Conservation (phyloP, 1,139 yeast genomes). For the Diutina rugosa region DNA sequence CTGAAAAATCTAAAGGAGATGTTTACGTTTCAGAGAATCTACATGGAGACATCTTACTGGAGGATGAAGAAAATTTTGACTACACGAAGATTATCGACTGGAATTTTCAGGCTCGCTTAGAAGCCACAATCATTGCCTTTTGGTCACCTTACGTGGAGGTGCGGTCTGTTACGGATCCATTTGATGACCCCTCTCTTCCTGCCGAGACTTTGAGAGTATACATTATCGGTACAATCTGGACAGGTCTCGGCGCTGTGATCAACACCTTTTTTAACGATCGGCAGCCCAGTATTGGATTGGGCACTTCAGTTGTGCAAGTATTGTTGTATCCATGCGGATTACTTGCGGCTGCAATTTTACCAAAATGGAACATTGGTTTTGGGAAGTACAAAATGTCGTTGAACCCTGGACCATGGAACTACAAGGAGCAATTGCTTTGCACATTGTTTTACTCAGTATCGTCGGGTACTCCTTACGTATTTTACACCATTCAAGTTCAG, state of each 20-base stretch:
- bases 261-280: conserved; percentile 7
- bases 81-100: conserved; percentile 4
- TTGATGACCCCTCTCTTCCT: conserved; percentile 5
- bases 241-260: conserved; percentile 6
- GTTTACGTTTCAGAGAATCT: conserved; percentile 22
- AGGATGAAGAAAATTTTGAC: conserved; percentile 9
- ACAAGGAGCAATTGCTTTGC: conserved; percentile 57
- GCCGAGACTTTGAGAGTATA: conserved; percentile 7
- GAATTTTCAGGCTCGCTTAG: conserved; percentile 6
- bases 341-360: conserved; percentile 22
- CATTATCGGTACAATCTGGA: conserved; percentile 7
- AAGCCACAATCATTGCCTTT: conserved; percentile 7
- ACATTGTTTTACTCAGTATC: conserved; percentile 32
- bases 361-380: conserved; percentile 31
- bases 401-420: conserved; percentile 53
- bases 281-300: conserved; percentile 6
- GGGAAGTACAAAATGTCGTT: conserved; percentile 23
- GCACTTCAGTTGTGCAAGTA: conserved; percentile 31
- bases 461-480: conserved; percentile 27
- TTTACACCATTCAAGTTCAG: conserved; percentile 25
- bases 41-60: not conserved
- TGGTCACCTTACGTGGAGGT: conserved; percentile 8
- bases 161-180: conserved; percentile 7
- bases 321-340: conserved; percentile 47
- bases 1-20: not conserved